A percentile compares a stretch with the other conserved stretches of the same genome.
Conservation (phyloP, 805 yeast genomes). For the Candida wancherniae region DNA sequence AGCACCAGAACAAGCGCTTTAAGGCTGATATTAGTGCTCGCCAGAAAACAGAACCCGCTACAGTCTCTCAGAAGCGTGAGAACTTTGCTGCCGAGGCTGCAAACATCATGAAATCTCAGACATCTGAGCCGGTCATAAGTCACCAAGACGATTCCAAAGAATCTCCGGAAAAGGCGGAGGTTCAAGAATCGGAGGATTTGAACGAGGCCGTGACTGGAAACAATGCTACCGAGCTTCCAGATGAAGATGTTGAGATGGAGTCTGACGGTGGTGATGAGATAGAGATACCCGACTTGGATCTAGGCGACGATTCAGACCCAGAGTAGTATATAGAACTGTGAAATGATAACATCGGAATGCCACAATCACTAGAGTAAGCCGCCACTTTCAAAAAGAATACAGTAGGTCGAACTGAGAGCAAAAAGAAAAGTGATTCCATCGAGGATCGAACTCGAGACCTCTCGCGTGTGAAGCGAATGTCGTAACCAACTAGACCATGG, state of each 20-base stretch:
- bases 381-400: not conserved
- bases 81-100: too few relatives aligned
- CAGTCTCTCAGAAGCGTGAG: too few relatives aligned
- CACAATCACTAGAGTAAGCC: not conserved
- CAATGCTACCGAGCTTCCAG: too few relatives aligned
- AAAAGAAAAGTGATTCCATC: conserved; percentile 10
- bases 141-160: too few relatives aligned
- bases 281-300: conserved; percentile 46
- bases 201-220: too few relatives aligned
- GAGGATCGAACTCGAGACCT: conserved; percentile 17
- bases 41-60: too few relatives aligned
- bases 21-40: too few relatives aligned
- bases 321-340: conserved; percentile 15
- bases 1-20: too few relatives aligned
- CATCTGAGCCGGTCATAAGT: too few relatives aligned
- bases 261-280: conserved; percentile 39
- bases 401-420: conserved; percentile 1
- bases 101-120: conserved; percentile 1
- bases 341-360: not conserved
- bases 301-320: conserved; percentile 42
- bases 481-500: conserved; percentile 15
- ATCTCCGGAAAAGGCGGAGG: conserved; percentile 1
- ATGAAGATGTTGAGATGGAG: conserved; percentile 8
- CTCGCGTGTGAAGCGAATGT: conserved; percentile 15
- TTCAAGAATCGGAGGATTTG: too few relatives aligned